phyloP scores from a whole-genome alignment of 352 stramenopile species.

The Blastocystis sp. region DNA sequence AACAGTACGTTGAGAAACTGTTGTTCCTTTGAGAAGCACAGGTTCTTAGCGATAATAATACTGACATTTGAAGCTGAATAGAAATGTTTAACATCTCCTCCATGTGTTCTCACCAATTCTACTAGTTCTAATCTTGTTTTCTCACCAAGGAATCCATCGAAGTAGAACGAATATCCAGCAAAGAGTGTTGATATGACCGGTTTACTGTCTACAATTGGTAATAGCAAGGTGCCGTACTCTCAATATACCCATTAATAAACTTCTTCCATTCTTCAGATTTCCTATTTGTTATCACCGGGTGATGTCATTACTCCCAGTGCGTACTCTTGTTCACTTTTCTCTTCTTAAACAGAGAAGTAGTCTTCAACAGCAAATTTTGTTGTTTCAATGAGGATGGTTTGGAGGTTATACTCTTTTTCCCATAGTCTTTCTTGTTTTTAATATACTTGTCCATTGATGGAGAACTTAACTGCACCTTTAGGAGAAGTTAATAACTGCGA shows the following conservation, averaged over 20 bases:
- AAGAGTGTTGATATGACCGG: background rate
- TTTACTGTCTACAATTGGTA: background rate
- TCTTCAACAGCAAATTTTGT: background rate
- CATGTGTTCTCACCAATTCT: conserved; percentile 33
- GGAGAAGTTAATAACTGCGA: no score
- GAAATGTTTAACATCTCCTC: conserved; percentile 43
- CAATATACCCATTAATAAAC: background rate
- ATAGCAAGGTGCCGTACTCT: background rate
- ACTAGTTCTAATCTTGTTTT: conserved; percentile 38
- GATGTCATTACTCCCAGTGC: background rate
- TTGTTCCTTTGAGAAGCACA: conserved; percentile 17
- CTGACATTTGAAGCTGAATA: conserved; percentile 1
- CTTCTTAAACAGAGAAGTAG: background rate
- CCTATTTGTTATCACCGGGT: background rate
- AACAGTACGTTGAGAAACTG: background rate
- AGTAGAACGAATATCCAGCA: conserved; percentile 42
- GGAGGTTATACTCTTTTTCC: background rate
- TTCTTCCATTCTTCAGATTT: background rate
- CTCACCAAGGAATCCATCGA: conserved; percentile 36
- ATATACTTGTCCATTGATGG: background rate
- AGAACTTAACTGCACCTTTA: no score
- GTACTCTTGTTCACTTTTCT: background rate
- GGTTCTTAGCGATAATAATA: conserved; percentile 30
- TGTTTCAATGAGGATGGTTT: background rate
- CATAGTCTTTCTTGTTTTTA: background rate